Evolutionary conservation across 495 filamentous ascomycete species (phyloP).

Genomic region (Penicillium samsonianum): DNA sequence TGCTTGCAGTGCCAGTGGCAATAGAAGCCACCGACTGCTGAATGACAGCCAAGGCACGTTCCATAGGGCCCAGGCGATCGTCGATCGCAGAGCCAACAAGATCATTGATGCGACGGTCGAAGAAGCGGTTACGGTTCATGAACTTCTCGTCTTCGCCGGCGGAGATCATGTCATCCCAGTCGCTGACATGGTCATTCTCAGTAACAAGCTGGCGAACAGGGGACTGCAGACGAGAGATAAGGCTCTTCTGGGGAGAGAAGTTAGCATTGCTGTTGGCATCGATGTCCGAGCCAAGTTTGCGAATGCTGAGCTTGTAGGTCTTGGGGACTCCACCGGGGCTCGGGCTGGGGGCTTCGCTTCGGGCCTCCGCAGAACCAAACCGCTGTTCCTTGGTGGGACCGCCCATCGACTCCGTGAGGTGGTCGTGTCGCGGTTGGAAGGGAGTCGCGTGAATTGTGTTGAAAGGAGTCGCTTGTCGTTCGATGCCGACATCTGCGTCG

Average conservation of each 20-base stretch:
- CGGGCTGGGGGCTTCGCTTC: conserved; percentile 75
- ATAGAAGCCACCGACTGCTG: conserved; percentile 63
- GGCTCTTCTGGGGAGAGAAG: conserved; percentile 43
- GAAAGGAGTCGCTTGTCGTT: conserved; percentile 53
- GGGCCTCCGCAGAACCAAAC: conserved; percentile 55
- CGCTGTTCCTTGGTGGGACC: conserved; percentile 57
- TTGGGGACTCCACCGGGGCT: conserved; percentile 63
- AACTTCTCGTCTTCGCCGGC: conserved; percentile 81
- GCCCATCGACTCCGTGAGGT: conserved; percentile 36
- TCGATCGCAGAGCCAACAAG: conserved; percentile 79
- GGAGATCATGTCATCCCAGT: conserved; percentile 88
- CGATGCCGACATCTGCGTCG: conserved; percentile 71
- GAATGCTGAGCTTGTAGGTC: conserved; percentile 45
- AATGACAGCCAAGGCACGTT: conserved; percentile 73
- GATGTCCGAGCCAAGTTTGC: conserved; percentile 44
- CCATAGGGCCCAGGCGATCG: conserved; percentile 72
- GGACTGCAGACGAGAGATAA: conserved; percentile 48
- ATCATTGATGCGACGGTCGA: conserved; percentile 83
- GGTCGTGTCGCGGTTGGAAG: conserved; percentile 39
- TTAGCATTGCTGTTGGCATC: conserved; percentile 41
- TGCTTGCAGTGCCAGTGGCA: conserved; percentile 39
- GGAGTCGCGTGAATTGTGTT: conserved; percentile 16
- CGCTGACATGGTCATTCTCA: conserved; percentile 69
- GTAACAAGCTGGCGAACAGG: conserved; percentile 67
- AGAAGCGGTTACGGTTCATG: conserved; percentile 72